phyloP scores from a whole-genome alignment of 2,329 filamentous ascomycete species.

The Hymenoscyphus linearis region DNA sequence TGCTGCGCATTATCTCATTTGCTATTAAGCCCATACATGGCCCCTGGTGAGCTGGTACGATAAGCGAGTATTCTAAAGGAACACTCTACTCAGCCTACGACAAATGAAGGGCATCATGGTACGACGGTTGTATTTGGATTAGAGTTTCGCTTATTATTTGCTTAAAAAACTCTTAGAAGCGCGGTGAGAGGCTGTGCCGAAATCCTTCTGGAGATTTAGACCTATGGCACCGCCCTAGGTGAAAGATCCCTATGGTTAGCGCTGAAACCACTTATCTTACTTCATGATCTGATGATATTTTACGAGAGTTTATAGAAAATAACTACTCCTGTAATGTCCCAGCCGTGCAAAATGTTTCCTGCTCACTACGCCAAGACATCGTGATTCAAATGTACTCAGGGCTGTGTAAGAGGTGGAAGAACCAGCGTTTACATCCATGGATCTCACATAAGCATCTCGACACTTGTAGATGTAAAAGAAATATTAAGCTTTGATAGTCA shows the following conservation, averaged over 20 bases:
- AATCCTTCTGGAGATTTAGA: neutral
- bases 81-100: neutral
- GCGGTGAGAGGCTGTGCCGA: neutral
- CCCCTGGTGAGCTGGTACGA: neutral
- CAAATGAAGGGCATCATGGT: neutral
- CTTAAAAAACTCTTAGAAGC: neutral
- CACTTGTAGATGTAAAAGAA: neutral
- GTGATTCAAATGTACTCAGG: neutral
- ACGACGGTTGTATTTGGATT: neutral
- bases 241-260: neutral
- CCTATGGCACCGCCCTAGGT: neutral
- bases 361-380: neutral
- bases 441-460: neutral
- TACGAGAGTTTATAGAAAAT: neutral
- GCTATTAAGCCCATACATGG: neutral
- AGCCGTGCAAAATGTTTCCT: neutral
- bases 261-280: neutral
- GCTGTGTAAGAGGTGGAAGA: neutral
- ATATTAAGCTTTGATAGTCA: neutral
- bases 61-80: conserved; percentile 1
- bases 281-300: neutral
- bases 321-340: neutral
- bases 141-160: neutral
- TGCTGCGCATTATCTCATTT: neutral
- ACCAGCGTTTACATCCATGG: neutral